Base-by-base conservation (phyloP, 306 rosid species). In the Castanospermum australe region DNA sequence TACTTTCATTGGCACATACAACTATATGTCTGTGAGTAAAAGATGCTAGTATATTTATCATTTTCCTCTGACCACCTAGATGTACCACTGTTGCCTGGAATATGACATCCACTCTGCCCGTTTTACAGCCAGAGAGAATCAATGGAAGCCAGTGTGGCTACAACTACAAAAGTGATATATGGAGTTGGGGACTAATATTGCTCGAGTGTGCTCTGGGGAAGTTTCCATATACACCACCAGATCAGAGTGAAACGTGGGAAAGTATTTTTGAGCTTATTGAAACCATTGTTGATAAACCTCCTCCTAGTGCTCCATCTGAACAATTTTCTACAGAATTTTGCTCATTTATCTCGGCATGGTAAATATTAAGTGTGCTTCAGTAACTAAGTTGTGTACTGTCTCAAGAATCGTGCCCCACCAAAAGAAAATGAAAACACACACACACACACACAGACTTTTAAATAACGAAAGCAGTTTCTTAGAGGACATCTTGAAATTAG, bases 1-100 rank as follows among this genome's bases (percentile, higher is more conserved):
- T 86, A 96, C 98, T 71, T 93, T 93, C 74, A 87, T 93, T 80
- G 99, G 99, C 86, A 96, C 99, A 30, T 87, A 55, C 83, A 96
- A 83, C 92, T 93, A 96, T 83, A 96, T 96, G 99, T 96, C 99
- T 84, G 98, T 96, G 86, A 96, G 99, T 93, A 83, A 77, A 65
- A 47, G 42, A 61, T 72, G 33, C 73, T 20, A 78, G 22, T 36
- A 32, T 68, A 41, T 73, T 41, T 61, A 61, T 67, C 42, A 45
- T 67, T 54, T 67, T 54, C 30, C 65, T 56, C 41, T 24, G 32
- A 67, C 66, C 22, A 28, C 67, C 38, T 65, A 32, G 35, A 15
- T 59, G 61, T 22, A 20, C 36, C 50, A 25, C 67, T 9, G 4
- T 30, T 77, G 28, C 66, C 41, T 73, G 73, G 63, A 50, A 50